Base-by-base conservation (phyloP, 1,284 basidiomycete genomes). In the Ceratobasidium sp. region DNA sequence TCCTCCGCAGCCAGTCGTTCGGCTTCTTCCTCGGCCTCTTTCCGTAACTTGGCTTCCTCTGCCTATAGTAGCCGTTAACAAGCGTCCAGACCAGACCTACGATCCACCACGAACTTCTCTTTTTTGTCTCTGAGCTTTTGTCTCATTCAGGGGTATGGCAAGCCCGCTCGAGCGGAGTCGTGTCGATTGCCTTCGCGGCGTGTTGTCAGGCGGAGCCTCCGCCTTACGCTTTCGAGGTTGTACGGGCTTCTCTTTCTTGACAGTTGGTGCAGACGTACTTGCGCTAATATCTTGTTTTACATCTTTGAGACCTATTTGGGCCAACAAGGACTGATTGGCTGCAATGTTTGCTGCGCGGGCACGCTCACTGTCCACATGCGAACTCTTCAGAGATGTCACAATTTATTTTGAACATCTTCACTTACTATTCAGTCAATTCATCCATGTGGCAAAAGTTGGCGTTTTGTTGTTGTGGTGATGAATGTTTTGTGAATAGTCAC, bases 341-440 rank as follows among this genome's bases (percentile, higher is more conserved):
- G 87, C 88, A 58, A 92, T 91, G 73, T 90, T 91, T 7, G 84
- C 86, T 74, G 88, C 85, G 14, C 90, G 86, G 73, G 90, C 87
- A 36, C 82, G 77, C 77, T 91, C 90, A 74, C 89, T 90, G 72
- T 14, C 5, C 13, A 25, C 9, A n/a, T n/a, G n/a, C 47, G 14
- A 21, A 56, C n/a, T 44, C 36, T 42, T 64, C 14, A 49, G 16
- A n/a, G 0, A 29, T 46, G 2, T 16, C 13, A 14, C 5, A 9
- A 14, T 36, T 16, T 41, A 27, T 42, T 14, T 13, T 16, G n/a
- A 11, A 30, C 33, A 19, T 2, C 21, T 21, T 25, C 47, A 33
- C 60, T 54, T 21, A 66, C 60, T 66, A 66, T 66, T 66, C 60
- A n/a, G 60, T 66, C n/a, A 66, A 53, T 14, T 46, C 52, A n/a